phyloP scores from a whole-genome alignment of 495 filamentous ascomycete genomes.

The Bathelium albidoporum region DNA sequence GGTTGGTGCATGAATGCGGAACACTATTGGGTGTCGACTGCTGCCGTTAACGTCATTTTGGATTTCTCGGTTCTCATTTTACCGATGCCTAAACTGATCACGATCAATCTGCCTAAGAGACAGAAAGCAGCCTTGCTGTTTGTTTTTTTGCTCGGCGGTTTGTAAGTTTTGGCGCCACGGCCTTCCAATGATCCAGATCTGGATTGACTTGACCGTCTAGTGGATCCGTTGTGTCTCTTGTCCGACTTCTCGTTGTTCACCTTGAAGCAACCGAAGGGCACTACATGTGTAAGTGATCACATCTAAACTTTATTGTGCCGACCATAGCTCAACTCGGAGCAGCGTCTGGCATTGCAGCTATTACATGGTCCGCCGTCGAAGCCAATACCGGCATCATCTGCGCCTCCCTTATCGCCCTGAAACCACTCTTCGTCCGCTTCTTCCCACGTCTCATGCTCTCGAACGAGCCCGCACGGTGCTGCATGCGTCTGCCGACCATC shows the following conservation, averaged over 20 bases:
- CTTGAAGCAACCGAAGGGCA: background rate
- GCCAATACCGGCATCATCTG: slow-evolving; percentile 33
- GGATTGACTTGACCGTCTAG: background rate
- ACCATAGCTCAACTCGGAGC: background rate
- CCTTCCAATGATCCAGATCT: background rate
- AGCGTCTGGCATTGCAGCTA: slow-evolving; percentile 19
- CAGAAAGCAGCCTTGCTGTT: slow-evolving; percentile 43
- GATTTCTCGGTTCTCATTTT: slow-evolving; percentile 24
- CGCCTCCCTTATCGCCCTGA: slow-evolving; percentile 28
- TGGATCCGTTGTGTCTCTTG: background rate
- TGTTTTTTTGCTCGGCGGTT: slow-evolving; percentile 45
- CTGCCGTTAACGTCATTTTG: slow-evolving; percentile 21
- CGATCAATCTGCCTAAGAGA: slow-evolving; percentile 19
- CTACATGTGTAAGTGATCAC: background rate
- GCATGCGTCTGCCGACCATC: slow-evolving; percentile 10
- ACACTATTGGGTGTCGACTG: slow-evolving; percentile 22
- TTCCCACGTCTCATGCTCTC: slow-evolving; percentile 23
- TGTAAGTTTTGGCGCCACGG: background rate
- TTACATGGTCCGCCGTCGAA: slow-evolving; percentile 30
- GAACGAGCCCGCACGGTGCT: slow-evolving; percentile 7
- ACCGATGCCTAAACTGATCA: slow-evolving; percentile 24
- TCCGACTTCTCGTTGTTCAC: slow-evolving; percentile 12
- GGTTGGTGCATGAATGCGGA: slow-evolving; percentile 21
- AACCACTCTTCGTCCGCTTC: slow-evolving; percentile 21
- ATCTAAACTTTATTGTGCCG: slow-evolving; percentile 1